Evolutionary conservation across 306 rosid genomes (phyloP).

Genomic region (Cicer chorassanicum): DNA sequence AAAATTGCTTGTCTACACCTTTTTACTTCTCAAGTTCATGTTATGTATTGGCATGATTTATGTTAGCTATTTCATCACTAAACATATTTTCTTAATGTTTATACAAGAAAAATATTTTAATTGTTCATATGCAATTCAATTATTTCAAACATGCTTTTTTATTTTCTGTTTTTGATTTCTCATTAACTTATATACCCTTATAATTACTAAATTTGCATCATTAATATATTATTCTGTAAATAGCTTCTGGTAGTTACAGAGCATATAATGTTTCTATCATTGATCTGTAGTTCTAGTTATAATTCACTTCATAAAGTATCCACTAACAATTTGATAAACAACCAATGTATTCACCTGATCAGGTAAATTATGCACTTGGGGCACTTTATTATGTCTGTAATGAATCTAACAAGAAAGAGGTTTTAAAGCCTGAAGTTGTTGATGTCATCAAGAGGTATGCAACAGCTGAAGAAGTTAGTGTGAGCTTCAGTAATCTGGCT

Average conservation of each 20-base stretch:
- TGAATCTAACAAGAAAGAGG: slow-evolving; percentile 62
- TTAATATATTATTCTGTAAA: neutral
- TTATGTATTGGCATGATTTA: neutral
- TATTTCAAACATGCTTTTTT: slow-evolving; percentile 17
- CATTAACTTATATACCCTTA: neutral
- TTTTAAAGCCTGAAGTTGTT: slow-evolving; percentile 84
- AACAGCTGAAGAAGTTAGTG: slow-evolving; percentile 65
- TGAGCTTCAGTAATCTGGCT: slow-evolving; percentile 83
- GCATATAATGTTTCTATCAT: slow-evolving; percentile 18
- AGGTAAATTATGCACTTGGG: slow-evolving; percentile 88
- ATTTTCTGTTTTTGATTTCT: slow-evolving; percentile 10
- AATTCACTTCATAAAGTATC: slow-evolving; percentile 14
- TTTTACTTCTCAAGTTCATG: neutral
- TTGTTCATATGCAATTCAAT: slow-evolving; percentile 30
- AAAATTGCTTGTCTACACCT: neutral
- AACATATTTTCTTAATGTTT: slow-evolving; percentile 10
- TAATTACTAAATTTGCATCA: neutral
- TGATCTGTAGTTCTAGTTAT: slow-evolving; percentile 6
- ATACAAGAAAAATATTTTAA: neutral
- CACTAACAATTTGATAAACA: slow-evolving; percentile 11
- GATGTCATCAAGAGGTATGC: slow-evolving; percentile 83
- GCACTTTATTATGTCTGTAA: slow-evolving; percentile 76
- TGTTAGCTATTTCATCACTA: slow-evolving; percentile 25
- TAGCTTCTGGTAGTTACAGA: slow-evolving; percentile 19
- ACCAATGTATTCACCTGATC: slow-evolving; percentile 27